phyloP scores from a whole-genome alignment of 306 rosid genomes.

The Inga leiocalycina region DNA sequence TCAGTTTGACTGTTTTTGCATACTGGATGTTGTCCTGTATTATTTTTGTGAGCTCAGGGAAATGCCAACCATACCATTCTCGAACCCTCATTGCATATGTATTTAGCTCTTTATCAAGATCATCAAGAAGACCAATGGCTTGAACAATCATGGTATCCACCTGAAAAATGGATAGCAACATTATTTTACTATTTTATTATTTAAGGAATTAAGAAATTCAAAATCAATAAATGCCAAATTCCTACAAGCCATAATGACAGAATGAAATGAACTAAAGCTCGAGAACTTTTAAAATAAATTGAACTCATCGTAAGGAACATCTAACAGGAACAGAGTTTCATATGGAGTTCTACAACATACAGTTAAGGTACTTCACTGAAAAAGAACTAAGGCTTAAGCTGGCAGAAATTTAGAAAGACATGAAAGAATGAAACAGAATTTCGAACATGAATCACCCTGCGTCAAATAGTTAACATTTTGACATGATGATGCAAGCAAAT shows the following conservation, averaged over 20 bases:
- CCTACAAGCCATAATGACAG: not conserved
- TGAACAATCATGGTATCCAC: conserved; percentile 97
- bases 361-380: not conserved
- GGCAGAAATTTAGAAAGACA: not conserved
- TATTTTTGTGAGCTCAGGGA: conserved; percentile 94
- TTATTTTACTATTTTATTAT: not conserved
- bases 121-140: conserved; percentile 97
- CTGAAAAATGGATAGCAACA: conserved; percentile 34
- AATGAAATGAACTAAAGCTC: not conserved
- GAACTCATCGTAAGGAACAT: not conserved
- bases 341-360: not conserved
- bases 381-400: not conserved
- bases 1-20: conserved; percentile 85
- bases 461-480: not conserved
- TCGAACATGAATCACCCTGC: not conserved
- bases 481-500: not conserved
- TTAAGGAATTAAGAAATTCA: not conserved
- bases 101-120: conserved; percentile 92
- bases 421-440: not conserved
- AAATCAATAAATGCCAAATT: not conserved
- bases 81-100: conserved; percentile 98
- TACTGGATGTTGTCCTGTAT: conserved; percentile 80
- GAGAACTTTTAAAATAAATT: not conserved
- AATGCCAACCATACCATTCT: conserved; percentile 99
- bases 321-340: not conserved